Base-by-base conservation (phyloP, 2,329 filamentous ascomycete genomes). In the Botrytis paeoniae region DNA sequence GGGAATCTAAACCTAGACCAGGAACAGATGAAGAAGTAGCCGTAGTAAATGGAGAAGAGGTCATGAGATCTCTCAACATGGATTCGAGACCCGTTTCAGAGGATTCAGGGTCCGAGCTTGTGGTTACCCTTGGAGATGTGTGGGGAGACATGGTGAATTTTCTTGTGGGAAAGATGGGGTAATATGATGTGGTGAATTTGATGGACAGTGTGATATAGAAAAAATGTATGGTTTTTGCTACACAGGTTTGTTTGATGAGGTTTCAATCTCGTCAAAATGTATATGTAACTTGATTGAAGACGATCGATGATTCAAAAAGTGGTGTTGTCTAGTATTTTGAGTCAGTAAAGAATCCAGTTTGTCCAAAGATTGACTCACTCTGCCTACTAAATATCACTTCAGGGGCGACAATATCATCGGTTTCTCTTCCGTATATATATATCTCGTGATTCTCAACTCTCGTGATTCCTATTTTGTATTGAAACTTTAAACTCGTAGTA, bases 111-210 rank as follows among this genome's bases (percentile, higher is more conserved):
- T 57, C 65, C 48, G 65, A 57, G 65, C 35, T 68, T 54, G 65
- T 39, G n/a, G 65, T 57, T 39, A 25, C 60, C 25, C 25, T 41
- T 41, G 48, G n/a, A 41, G 48, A 68, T 25, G 65, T 57, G 48
- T 68, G 65, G 65, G 65, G 35, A 68, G 65, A 41, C 65, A 68
- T 68, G 65, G 48, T 68, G 35, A 57, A 57, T 57, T 39, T 54
- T 54, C 35, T 35, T 32, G 32, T 48, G 32, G 29, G 29, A 57
- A 41, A 68, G 35, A 57, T 68, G 65, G 35, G 35, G 48, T 43
- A 66, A 66, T 66, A n/a, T 20, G 51, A 57, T 18, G 32, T 29
- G 32, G 4, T 32, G n/a, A 45, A 35, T n/a, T 25, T 72, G 29
- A 45, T 37, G 29, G 14, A 12, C 25, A 20, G 62, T 57, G 39